Evolutionary conservation across 2,329 filamentous ascomycete genomes (phyloP), one percentile per base, ranked within the genome.

Genomic region (Fusarium robinianum): DNA sequence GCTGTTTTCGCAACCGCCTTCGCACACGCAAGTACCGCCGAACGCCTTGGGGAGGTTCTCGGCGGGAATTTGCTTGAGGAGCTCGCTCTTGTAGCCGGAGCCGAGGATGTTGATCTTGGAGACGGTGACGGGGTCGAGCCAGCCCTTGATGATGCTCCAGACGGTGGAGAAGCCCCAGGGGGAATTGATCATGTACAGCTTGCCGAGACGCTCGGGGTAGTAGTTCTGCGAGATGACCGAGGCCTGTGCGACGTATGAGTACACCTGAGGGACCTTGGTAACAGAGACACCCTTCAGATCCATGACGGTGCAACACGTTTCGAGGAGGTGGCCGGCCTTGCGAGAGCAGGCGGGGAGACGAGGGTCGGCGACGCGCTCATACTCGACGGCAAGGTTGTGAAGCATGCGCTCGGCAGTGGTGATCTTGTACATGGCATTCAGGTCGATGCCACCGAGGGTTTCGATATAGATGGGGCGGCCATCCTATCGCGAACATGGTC

Each of bases 281-380:
- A 97, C 74, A 46, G 89, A 89, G 16, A 99, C 91, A 51, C 91
- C 91, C 77, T 96, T 96, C 69, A 96, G 80, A 72, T 99, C 94
- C 86, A 97, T 94, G 73, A 99, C 90, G 55, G 88, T 92, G 84
- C 94, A 97, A 77, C 90, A 96, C 16, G 94, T 99, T 78, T 99
- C 94, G 63, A 96, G 85, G 45, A 99, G 84, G 64, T 86, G 82
- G 62, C 88, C 90, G 16, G 85, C 78, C 74, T 96, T 95, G 72
- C 92, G 90, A 43, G 90, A 96, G 80, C 90, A 96, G 58, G 94
- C 92, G 38, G 94, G 94, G 43, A 99, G 81, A 58, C 94, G 88
- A 10, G 91, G 91, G 72, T 97, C 92, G 58, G 89, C 81, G 59
- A 97, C 80, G 71, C 92, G 95, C 78, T 99, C 94, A 76, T 99